Percentiles rank a stretch among this genome's conserved stretches.
Conservation (phyloP, 2,329 filamentous ascomycete genomes). For the Mollisia scopiformis region DNA sequence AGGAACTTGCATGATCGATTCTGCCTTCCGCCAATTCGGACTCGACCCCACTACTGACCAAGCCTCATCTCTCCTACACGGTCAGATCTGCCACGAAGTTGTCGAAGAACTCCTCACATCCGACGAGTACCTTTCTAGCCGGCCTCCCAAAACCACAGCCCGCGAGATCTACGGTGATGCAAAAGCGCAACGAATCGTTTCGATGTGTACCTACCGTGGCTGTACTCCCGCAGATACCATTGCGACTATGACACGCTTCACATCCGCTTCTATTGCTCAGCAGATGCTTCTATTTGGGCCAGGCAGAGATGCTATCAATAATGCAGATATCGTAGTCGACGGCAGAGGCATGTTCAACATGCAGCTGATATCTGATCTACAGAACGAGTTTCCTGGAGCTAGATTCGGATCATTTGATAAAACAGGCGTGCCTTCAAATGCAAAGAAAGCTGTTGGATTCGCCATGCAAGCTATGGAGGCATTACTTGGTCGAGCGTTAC, state of each 20-base stretch:
- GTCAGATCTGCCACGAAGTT: constrained; percentile 35
- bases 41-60: constrained; percentile 34
- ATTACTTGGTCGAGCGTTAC: constrained; percentile 36
- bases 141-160: constrained; percentile 37
- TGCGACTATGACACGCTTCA: constrained; percentile 36
- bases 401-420: constrained; percentile 35
- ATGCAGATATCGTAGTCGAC: constrained; percentile 35
- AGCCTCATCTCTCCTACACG: constrained; percentile 26
- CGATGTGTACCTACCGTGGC: constrained; percentile 31
- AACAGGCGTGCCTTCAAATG: constrained; percentile 37
- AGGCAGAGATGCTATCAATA: constrained; percentile 33
- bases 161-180: constrained; percentile 37
- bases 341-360: constrained; percentile 35
- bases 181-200: constrained; percentile 33
- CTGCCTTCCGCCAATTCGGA: constrained; percentile 34
- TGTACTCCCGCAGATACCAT: constrained; percentile 35
- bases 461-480: constrained; percentile 41
- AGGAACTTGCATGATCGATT: constrained; percentile 36
- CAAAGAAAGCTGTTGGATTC: constrained; percentile 39
- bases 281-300: constrained; percentile 37
- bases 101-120: constrained; percentile 34
- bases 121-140: constrained; percentile 30
- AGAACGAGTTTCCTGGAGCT: constrained; percentile 35
- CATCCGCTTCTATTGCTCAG: constrained; percentile 36
- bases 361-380: constrained; percentile 33